These are phyloP conservation scores for Juncus inflexus DNA, from an alignment of 176 grass and related monocot genomes.

Conservation along the genomic window DNA sequence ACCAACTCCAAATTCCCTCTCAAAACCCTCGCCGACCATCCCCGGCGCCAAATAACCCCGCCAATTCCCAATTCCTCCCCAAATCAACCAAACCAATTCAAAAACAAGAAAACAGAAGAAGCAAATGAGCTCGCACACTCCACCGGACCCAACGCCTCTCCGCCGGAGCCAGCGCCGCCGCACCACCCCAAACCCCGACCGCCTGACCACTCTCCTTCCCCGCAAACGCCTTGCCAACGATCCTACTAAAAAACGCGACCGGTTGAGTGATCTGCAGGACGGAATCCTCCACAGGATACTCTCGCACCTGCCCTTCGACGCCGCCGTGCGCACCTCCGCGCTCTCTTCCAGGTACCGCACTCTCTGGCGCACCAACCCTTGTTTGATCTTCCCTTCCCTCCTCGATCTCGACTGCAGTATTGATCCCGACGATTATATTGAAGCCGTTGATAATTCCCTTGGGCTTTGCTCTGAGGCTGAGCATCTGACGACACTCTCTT, in stretches of 20 bases:
- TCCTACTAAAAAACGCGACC: background rate
- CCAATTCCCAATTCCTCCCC: too few species aligned
- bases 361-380: conserved; percentile 1
- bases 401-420: background rate
- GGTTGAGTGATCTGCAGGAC: background rate
- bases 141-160: too few species aligned
- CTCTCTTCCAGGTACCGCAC: conserved; percentile 8
- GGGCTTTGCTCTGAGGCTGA: background rate
- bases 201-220: background rate
- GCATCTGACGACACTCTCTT: background rate
- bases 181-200: too few species aligned
- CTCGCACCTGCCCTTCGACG: conserved; percentile 8
- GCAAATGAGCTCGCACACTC: too few species aligned
- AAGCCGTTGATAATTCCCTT: background rate
- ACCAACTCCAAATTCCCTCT: too few species aligned
- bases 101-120: too few species aligned
- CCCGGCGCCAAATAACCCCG: too few species aligned
- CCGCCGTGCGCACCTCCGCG: conserved; percentile 3
- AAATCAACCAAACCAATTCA: too few species aligned
- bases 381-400: background rate
- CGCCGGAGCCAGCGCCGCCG: too few species aligned
- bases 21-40: too few species aligned
- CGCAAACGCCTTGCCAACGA: background rate
- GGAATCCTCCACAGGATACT: conserved; percentile 3
- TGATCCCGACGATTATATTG: background rate